Conservation (phyloP, 371 early-diverging fungal genomes). For the Funneliformis caledonium region DNA sequence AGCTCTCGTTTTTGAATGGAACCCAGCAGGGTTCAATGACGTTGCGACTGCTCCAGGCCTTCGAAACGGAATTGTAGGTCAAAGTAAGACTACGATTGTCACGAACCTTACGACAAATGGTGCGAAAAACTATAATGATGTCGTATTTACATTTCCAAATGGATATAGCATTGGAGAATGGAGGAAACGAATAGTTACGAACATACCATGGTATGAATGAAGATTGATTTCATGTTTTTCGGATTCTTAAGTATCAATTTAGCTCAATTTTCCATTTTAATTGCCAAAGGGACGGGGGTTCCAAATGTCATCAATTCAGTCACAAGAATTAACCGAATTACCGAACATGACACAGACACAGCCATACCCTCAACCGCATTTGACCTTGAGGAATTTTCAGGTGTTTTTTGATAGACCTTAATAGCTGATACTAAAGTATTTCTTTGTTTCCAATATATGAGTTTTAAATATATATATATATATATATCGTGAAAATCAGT, state of each 20-base stretch:
- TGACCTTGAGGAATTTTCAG: too few species aligned
- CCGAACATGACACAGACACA: too few species aligned
- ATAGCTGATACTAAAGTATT: too few species aligned
- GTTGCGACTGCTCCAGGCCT: neutral
- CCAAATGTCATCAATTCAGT: neutral
- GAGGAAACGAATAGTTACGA: neutral
- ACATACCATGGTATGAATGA: conserved; percentile 21
- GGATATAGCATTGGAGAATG: neutral
- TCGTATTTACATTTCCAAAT: conserved; percentile 9
- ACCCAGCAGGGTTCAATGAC: neutral
- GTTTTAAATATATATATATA: too few species aligned
- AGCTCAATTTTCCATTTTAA: neutral
- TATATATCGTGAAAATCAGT: too few species aligned
- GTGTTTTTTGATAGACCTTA: too few species aligned
- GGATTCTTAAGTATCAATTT: neutral
- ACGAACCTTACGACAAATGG: conserved; percentile 28
- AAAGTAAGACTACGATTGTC: neutral
- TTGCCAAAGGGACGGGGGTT: conserved; percentile 1
- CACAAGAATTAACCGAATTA: conserved; percentile 21
- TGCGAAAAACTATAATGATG: conserved; percentile 17
- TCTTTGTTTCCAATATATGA: too few species aligned
- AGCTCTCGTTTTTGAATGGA: neutral
- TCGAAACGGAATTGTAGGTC: conserved; percentile 11
- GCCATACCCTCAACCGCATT: too few species aligned
- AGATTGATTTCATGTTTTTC: neutral